Percentiles rank a stretch among this genome's conserved stretches.
phyloP scores from a whole-genome alignment of 1,284 basidiomycete genomes.

The Naganishia liquefaciens region DNA sequence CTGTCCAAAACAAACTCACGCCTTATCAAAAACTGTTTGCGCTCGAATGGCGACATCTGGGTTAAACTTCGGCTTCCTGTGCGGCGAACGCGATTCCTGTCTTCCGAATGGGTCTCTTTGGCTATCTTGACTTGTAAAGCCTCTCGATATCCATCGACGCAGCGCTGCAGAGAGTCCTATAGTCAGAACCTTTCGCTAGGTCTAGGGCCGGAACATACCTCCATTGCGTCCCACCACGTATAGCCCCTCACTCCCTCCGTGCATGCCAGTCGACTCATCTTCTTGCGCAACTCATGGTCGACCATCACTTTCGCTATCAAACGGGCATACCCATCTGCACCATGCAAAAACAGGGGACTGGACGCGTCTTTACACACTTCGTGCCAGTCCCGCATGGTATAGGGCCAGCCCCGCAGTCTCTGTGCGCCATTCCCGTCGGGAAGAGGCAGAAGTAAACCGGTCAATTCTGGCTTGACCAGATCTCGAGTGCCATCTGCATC shows the following conservation, averaged over 20 bases:
- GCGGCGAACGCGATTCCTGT: neutral
- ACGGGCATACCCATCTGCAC: constrained; percentile 55
- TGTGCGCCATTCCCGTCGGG: constrained; percentile 31
- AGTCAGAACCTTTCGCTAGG: neutral
- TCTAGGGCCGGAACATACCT: constrained; percentile 40
- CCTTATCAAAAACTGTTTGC: neutral
- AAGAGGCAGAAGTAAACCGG: constrained; percentile 56
- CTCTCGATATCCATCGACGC: constrained; percentile 59
- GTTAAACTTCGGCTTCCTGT: neutral
- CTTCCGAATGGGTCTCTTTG: neutral
- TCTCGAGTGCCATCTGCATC: constrained; percentile 63
- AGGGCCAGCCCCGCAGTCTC: constrained; percentile 1
- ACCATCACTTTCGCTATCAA: constrained; percentile 52
- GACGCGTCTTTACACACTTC: constrained; percentile 46
- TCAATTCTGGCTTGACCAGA: constrained; percentile 57
- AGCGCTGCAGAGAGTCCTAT: constrained; percentile 41
- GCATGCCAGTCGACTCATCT: constrained; percentile 54
- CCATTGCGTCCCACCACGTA: constrained; percentile 62
- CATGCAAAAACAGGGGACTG: constrained; percentile 48
- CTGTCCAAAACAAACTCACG: neutral
- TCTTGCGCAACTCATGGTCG: constrained; percentile 49
- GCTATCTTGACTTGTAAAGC: constrained; percentile 41
- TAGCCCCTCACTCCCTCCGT: constrained; percentile 54
- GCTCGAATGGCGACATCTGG: constrained; percentile 16
- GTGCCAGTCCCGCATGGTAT: constrained; percentile 42